Base-by-base conservation (phyloP, 768 basidiomycete genomes). In the Lactarius hatsudake region DNA sequence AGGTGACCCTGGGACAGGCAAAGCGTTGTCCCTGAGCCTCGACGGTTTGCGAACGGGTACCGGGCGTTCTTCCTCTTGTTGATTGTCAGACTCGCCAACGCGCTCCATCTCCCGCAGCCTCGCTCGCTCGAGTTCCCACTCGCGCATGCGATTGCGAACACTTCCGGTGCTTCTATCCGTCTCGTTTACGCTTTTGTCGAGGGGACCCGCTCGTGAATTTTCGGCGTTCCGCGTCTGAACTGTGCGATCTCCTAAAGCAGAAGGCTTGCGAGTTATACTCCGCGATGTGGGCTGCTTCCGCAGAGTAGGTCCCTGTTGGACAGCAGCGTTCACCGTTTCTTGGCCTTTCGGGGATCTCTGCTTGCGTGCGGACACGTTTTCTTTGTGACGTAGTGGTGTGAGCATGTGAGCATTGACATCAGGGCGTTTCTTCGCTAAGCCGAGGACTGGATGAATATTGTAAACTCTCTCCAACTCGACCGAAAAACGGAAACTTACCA, bases 51-150 rank as follows among this genome's bases (percentile, higher is more conserved):
- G 59, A 45, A 45, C 54, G n/a, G 62, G 67, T 23, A 30, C 53
- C 10, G 53, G 62, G 20, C 40, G 62, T 32, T 60, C 66, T 30
- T 53, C 59, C 48, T 67, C 65, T 12, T 58, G 59, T 26, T 65
- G 66, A 12, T 36, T 54, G 55, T 70, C 67, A 23, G 60, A 72
- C 76, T 75, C 66, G 75, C 81, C 72, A 81, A 82, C 54, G 79
- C 78, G 79, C 67, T 82, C 82, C 81, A 90, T 87, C 80, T 90
- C 89, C 71, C 89, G 81, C 73, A 91, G 75, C 66, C 88, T 79
- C 75, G 87, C 82, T 42, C 84, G 82, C 75, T 91, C 89, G 51
- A 86, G 79, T 73, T 92, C 89, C 89, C 90, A 92, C 71, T 91
- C 90, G 70, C 81, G 81, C 70, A 91, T 87, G 13, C 90, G 81